A percentile compares a stretch with the other conserved stretches of the same genome.
phyloP scores from a whole-genome alignment of 108 stramenopile species.

The Skeletonema costatum region DNA sequence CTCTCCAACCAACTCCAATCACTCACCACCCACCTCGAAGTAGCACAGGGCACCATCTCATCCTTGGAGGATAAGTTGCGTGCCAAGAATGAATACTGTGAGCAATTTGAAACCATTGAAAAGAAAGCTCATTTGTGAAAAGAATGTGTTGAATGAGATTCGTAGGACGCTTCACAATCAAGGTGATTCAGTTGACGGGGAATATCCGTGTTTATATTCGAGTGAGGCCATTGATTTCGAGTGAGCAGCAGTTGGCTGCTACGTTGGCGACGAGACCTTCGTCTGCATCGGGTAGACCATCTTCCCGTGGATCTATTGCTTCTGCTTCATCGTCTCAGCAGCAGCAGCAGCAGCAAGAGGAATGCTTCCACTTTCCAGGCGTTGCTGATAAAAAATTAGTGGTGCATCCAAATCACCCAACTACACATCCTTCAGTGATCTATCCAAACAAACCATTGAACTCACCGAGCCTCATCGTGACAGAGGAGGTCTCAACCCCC shows the following conservation, averaged over 20 bases:
- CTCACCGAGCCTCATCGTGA: constrained; percentile 78
- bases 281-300: constrained; percentile 7
- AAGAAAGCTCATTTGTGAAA: constrained; percentile 57
- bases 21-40: constrained; percentile 14
- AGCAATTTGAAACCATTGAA: constrained; percentile 68
- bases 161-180: constrained; percentile 72
- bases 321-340: neutral
- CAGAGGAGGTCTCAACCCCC: constrained; percentile 75
- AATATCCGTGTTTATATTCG: constrained; percentile 89
- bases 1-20: constrained; percentile 29
- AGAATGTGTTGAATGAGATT: constrained; percentile 65
- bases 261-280: constrained; percentile 9
- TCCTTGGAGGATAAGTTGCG: constrained; percentile 22
- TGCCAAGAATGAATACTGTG: constrained; percentile 32
- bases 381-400: constrained; percentile 34
- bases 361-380: constrained; percentile 64
- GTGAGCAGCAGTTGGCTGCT: constrained; percentile 14
- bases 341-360: constrained; percentile 4
- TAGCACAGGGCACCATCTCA: constrained; percentile 18
- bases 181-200: constrained; percentile 80
- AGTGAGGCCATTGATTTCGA: constrained; percentile 67
- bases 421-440: constrained; percentile 57
- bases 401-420: constrained; percentile 13
- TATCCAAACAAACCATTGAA: constrained; percentile 75
- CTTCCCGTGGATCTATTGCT: constrained; percentile 11